A percentile compares a stretch with the other conserved stretches of the same genome.
These are phyloP conservation scores for Coemansia sp. DNA, from an alignment of 192 early-diverging fungal genomes.

Conservation along the genomic window DNA sequence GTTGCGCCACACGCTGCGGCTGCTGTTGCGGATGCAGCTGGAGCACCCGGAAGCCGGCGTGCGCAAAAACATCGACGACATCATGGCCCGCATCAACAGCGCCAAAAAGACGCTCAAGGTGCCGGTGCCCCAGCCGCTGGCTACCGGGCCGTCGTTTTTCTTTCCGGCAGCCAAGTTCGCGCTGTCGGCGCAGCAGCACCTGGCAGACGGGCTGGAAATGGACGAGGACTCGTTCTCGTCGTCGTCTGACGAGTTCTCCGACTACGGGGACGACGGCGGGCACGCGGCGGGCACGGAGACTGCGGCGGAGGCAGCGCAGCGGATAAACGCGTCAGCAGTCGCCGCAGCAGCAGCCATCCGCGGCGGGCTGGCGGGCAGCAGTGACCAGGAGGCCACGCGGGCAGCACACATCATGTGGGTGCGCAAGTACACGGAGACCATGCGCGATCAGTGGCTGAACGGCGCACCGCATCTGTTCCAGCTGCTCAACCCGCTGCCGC, in stretches of 20 bases:
- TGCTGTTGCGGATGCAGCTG: conserved; percentile 31
- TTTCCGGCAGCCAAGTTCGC: conserved; percentile 27
- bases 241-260: conserved; percentile 44
- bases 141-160: conserved; percentile 37
- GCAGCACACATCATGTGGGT: conserved; percentile 22
- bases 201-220: conserved; percentile 4
- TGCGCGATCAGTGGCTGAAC: conserved; percentile 26
- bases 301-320: neutral
- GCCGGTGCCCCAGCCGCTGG: conserved; percentile 29
- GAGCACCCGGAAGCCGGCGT: conserved; percentile 37
- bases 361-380: conserved; percentile 4
- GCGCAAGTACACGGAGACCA: conserved; percentile 19
- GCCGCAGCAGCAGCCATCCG: conserved; percentile 8
- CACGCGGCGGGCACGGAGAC: neutral
- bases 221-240: conserved; percentile 34
- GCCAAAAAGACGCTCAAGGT: conserved; percentile 36
- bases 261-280: conserved; percentile 16
- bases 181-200: conserved; percentile 10
- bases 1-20: conserved; percentile 27
- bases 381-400: conserved; percentile 17
- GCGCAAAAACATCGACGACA: conserved; percentile 24
- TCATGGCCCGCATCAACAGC: conserved; percentile 32
- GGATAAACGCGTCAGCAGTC: neutral
- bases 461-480: conserved; percentile 42
- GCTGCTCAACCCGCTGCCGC: conserved; percentile 38